Percentiles rank a stretch among this genome's conserved stretches.
Evolutionary conservation across 1,284 basidiomycete genomes (phyloP).

Genomic region (Cryptococcus sp.): DNA sequence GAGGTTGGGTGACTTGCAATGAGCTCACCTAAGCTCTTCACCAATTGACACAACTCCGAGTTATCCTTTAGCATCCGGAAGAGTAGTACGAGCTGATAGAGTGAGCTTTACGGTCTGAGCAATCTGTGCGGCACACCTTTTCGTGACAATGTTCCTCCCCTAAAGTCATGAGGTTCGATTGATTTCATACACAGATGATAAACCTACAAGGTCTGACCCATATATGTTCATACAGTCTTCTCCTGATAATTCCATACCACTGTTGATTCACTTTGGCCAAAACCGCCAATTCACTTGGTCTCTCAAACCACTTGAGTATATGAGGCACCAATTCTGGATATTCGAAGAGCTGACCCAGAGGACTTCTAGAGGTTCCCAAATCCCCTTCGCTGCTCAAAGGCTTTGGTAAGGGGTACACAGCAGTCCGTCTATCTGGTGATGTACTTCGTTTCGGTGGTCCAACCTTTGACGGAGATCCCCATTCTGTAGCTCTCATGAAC

Average conservation of each 20-base stretch:
- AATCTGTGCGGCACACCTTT: constrained; percentile 11
- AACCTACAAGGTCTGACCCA: constrained; percentile 46
- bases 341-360: constrained; percentile 26
- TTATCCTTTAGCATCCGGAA: constrained; percentile 31
- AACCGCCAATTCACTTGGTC: constrained; percentile 30
- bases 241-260: constrained; percentile 27
- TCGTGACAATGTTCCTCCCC: constrained; percentile 35
- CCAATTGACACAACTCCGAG: constrained; percentile 29
- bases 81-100: constrained; percentile 29
- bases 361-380: constrained; percentile 10
- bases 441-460: constrained; percentile 6
- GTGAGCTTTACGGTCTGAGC: constrained; percentile 1
- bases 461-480: constrained; percentile 8
- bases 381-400: constrained; percentile 7
- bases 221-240: constrained; percentile 35
- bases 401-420: constrained; percentile 27
- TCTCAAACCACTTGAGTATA: constrained; percentile 30
- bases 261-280: constrained; percentile 27
- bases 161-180: constrained; percentile 10
- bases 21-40: constrained; percentile 32
- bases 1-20: not conserved
- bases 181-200: not conserved
- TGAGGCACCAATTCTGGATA: constrained; percentile 35
- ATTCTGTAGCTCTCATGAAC: constrained; percentile 23
- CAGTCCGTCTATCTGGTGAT: constrained; percentile 21